phyloP scores from a whole-genome alignment of 164 flowering plant species.

The Akebia trifoliata region DNA sequence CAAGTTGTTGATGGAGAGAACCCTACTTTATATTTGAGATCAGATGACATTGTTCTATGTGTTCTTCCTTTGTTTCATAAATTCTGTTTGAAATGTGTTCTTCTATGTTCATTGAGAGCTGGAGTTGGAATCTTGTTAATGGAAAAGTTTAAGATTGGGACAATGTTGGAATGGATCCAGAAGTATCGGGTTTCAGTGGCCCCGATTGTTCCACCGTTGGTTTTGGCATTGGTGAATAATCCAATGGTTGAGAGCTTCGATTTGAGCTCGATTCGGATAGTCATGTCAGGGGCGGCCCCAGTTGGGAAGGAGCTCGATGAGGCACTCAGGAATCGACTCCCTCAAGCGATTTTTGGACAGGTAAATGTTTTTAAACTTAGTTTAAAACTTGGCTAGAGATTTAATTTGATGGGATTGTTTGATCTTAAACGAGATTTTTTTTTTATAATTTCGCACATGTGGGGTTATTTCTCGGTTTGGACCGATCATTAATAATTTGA shows the following conservation, averaged over 20 bases:
- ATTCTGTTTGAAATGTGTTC: slow-evolving; percentile 51
- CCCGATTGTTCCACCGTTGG: slow-evolving; percentile 72
- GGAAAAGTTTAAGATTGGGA: slow-evolving; percentile 69
- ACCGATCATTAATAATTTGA: no score
- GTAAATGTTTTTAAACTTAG: no score
- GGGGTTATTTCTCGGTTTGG: no score
- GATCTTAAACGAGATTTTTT: no score
- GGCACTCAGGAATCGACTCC: slow-evolving; percentile 42
- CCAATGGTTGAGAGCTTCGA: slow-evolving; percentile 49
- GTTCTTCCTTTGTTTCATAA: slow-evolving; percentile 86
- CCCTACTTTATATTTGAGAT: slow-evolving; percentile 48
- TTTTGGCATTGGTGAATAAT: slow-evolving; percentile 67
- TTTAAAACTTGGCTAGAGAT: no score
- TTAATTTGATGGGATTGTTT: no score
- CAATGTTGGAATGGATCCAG: slow-evolving; percentile 47
- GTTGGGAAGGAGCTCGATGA: slow-evolving; percentile 69
- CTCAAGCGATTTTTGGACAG: slow-evolving; percentile 66
- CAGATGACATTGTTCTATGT: slow-evolving; percentile 62
- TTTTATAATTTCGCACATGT: no score
- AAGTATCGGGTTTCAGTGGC: slow-evolving; percentile 50
- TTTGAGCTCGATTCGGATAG: slow-evolving; percentile 52
- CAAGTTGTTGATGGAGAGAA: slow-evolving; percentile 88
- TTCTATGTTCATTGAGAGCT: slow-evolving; percentile 51
- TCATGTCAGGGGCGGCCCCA: slow-evolving; percentile 78
- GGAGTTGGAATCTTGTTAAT: slow-evolving; percentile 58